phyloP scores from a whole-genome alignment of 805 yeast genomes.

The Teunomyces tritomae region DNA sequence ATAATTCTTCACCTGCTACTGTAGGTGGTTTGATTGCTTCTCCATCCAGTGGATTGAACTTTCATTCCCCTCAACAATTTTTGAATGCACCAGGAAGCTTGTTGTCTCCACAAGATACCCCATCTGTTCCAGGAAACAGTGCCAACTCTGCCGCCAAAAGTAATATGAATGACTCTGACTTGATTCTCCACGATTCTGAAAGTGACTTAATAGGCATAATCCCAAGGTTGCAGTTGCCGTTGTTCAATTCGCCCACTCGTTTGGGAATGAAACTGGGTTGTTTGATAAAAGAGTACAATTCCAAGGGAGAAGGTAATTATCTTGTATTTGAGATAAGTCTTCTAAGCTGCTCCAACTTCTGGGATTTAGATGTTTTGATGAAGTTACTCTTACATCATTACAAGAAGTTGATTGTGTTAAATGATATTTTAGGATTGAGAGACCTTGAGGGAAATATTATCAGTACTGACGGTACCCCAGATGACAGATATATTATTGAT shows the following conservation, averaged over 20 bases:
- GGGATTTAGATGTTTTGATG: constrained; percentile 54
- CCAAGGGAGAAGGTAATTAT: constrained; percentile 11
- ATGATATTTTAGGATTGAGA: constrained; percentile 36
- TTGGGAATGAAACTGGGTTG: constrained; percentile 72
- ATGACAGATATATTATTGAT: constrained; percentile 9
- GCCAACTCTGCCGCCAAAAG: neutral
- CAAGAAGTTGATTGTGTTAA: constrained; percentile 50
- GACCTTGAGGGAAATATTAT: constrained; percentile 16
- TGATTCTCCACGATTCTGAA: constrained; percentile 44
- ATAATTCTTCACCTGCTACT: constrained; percentile 24
- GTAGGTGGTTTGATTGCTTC: constrained; percentile 23
- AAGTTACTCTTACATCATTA: constrained; percentile 57
- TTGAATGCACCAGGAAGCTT: constrained; percentile 31
- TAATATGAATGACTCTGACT: constrained; percentile 2
- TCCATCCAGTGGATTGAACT: constrained; percentile 28
- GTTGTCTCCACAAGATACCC: constrained; percentile 29
- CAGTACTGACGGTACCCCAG: neutral
- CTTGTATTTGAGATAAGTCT: constrained; percentile 60
- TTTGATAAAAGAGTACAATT: constrained; percentile 42
- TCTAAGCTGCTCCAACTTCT: constrained; percentile 69
- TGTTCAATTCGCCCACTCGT: constrained; percentile 68
- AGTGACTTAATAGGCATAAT: constrained; percentile 56
- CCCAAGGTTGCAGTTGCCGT: constrained; percentile 59
- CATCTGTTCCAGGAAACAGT: constrained; percentile 4
- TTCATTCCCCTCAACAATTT: constrained; percentile 39